Evolutionary conservation across 2,329 filamentous ascomycete genomes (phyloP), one percentile per base, ranked within the genome.

Genomic region (Sarocladiaceae sp.): DNA sequence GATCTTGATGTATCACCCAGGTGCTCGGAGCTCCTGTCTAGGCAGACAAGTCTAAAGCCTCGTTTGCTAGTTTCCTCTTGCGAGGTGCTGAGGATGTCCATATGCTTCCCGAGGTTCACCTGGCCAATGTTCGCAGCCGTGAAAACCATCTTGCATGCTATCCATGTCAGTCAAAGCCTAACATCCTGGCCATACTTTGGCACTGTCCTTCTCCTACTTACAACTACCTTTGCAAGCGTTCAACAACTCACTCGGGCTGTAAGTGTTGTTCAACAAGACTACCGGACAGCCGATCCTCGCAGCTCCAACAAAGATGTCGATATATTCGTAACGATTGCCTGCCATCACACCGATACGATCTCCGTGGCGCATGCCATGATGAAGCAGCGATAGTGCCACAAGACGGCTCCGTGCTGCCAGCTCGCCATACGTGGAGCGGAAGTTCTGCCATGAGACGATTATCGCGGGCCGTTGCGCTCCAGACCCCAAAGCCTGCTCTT

Each of bases 121-220:
- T 12, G 20, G 23, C 40, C 40, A 22, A 46, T 46, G 4, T n/a
- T 28, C 8, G 22, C 22, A 18, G 40, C 40, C 25, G 29, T 46
- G 40, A 46, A 46, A 4, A 46, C 25, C 23, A 46, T 18, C 40
- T 46, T 46, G 20, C 40, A 46, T 12, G 25, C 40, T 46, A 15
- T 31, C 29, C 8, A n/a, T n/a, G 29, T 31, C 29, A 31, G 8
- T 31, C 29, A 15, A 31, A n/a, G n/a, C n/a, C 15, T 31, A 15
- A 8, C 29, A 8, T 31, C 29, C 29, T 31, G 8, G 15, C 29
- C 8, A 8, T 15, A 31, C 29, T 31, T 15, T 31, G 29, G 8
- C 29, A 31, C 8, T 15, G 8, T 31, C 12, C 35, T 37, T 12
- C 12, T 15, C 29, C 29, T 15, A 46, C 40, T 46, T 46, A 46